Evolutionary conservation across 2,329 filamentous ascomycete species (phyloP).

Genomic region (Xylaria sp.): DNA sequence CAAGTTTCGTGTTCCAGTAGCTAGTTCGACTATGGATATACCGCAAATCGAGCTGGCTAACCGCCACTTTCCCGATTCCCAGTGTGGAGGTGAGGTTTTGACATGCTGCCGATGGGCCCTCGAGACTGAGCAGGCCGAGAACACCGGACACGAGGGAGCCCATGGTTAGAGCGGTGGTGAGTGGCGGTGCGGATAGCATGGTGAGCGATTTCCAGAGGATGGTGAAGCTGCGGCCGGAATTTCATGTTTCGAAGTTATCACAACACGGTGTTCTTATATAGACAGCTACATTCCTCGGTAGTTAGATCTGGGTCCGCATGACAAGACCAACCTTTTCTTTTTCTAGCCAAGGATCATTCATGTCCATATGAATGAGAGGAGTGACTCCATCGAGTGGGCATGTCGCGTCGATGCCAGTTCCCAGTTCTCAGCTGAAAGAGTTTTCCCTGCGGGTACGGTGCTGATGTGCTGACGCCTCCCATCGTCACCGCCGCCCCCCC

Average conservation of each 20-base stretch:
- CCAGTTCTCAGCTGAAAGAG: constrained; percentile 6
- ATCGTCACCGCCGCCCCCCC: not conserved
- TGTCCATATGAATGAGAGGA: constrained; percentile 1
- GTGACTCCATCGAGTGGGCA: constrained; percentile 3
- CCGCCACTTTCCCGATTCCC: not conserved
- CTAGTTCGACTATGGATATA: constrained; percentile 29
- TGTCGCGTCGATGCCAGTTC: not conserved
- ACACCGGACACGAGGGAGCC: not conserved
- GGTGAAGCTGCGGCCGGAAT: not conserved
- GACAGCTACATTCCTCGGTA: not conserved
- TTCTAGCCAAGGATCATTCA: not conserved
- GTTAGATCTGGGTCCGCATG: not conserved
- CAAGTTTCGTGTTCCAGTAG: constrained; percentile 31
- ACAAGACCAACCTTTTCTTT: not conserved
- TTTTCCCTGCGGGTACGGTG: constrained; percentile 3
- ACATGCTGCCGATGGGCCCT: constrained; percentile 19
- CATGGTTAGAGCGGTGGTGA: constrained; percentile 5
- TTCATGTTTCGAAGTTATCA: constrained; percentile 4
- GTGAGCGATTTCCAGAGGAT: not conserved
- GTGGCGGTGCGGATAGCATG: constrained; percentile 17
- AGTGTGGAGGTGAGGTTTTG: constrained; percentile 9
- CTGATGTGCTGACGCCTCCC: too few species aligned
- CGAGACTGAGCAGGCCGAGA: constrained; percentile 9
- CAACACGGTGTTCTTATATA: constrained; percentile 8
- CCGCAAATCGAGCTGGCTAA: constrained; percentile 12